These are phyloP conservation scores for Kuraishia molischiana DNA, from an alignment of 805 yeast species.

Conservation along the genomic window DNA sequence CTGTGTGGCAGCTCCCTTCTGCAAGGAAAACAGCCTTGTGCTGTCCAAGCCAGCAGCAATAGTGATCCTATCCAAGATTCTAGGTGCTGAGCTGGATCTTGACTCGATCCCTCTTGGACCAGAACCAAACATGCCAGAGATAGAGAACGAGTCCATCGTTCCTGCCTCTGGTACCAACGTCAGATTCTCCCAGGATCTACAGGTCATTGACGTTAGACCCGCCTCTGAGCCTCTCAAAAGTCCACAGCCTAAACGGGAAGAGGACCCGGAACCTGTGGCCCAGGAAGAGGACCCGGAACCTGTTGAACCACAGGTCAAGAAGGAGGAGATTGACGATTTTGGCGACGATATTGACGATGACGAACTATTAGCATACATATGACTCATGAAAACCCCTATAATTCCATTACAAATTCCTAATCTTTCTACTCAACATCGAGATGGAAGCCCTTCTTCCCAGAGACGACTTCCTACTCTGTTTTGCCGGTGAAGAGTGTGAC, in stretches of 20 bases:
- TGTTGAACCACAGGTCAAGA: too few relatives aligned
- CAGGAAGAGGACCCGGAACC: neutral
- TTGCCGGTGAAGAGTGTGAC: neutral
- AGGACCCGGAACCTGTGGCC: neutral
- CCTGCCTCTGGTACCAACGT: constrained; percentile 39
- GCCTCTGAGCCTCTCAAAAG: constrained; percentile 10
- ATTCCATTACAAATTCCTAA: neutral
- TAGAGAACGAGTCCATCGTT: constrained; percentile 57
- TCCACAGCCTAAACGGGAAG: constrained; percentile 8
- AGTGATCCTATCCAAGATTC: constrained; percentile 51
- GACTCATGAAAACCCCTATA: too few relatives aligned
- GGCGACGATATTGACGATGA: constrained; percentile 2
- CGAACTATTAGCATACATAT: neutral
- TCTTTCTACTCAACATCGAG: neutral
- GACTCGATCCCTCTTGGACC: constrained; percentile 58
- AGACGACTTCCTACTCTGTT: neutral
- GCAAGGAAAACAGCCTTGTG: constrained; percentile 76
- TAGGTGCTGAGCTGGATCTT: constrained; percentile 42
- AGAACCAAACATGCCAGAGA: constrained; percentile 63
- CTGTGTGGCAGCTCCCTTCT: constrained; percentile 77
- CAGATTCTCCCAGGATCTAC: constrained; percentile 52
- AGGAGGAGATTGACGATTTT: constrained; percentile 2
- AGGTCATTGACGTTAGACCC: constrained; percentile 32
- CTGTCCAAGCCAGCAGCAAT: constrained; percentile 81
- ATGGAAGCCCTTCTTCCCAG: neutral